Base-by-base conservation (phyloP, 495 filamentous ascomycete species). In the Penicillium argentinense region DNA sequence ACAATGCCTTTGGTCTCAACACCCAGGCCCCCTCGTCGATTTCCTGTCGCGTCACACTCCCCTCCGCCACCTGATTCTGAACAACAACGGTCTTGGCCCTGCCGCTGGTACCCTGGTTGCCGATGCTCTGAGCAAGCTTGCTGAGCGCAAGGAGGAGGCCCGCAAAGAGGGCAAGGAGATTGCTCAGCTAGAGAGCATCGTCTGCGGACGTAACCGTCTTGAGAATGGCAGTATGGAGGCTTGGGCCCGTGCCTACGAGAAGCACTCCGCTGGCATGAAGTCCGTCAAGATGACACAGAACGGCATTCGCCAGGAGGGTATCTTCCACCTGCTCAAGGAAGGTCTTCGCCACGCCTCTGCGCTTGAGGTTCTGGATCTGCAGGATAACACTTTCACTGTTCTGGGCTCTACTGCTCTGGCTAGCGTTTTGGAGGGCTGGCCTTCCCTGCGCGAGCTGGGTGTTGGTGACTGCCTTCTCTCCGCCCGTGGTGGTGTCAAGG, bases 221-320 rank as follows among this genome's bases (percentile, higher is more conserved):
- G 93, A 98, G 72, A 96, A 89, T 63, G 95, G 92, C 39, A 89
- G 84, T 52, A 97, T 97, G 95, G 82, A 77, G 13, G 91, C 93
- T 0, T 98, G 95, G 95, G 89, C 91, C 24, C 84, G 82, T 58
- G 79, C 87, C 0, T 96, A 89, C 59, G 79, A 81, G 54, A 85
- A 88, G 43, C 88, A 97, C 65, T 82, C 79, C 33, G 80, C 79
- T 21, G 72, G 72, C 12, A 75, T 97, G 23, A 86, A 84, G 65
- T 83, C 83, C 39, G 82, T 98, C 43, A 95, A 91, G 79, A 97
- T 98, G 93, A 90, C 93, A 26, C 93, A 97, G 67, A 97, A 98
- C 66, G 93, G 95, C 37, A 98, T 98, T 50, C 81, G 93, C 24
- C 89, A 92, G 60, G 89, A 97, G 69, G 93, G 93, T 47, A 89